These are phyloP conservation scores for Buddleja alternifolia DNA, from an alignment of 257 asterid genomes.

Conservation along the genomic window DNA sequence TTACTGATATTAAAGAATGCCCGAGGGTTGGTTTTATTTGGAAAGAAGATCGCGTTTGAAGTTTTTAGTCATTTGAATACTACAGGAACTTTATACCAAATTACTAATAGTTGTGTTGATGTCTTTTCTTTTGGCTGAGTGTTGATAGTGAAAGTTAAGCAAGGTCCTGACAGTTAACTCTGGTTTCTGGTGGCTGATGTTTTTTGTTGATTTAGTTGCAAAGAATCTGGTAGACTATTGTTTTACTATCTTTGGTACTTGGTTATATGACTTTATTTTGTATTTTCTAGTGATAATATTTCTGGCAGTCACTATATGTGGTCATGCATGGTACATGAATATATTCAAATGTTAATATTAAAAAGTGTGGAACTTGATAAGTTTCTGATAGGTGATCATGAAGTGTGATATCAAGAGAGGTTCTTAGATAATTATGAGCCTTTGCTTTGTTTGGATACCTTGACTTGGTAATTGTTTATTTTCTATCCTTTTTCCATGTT, in stretches of 20 bases:
- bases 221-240: neutral
- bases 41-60: slow-evolving; percentile 12
- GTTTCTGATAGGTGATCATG: neutral
- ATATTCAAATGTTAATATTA: neutral
- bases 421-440: neutral
- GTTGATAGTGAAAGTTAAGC: slow-evolving; percentile 11
- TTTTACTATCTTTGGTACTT: neutral
- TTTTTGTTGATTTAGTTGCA: neutral
- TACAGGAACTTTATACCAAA: neutral
- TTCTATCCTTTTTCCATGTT: no score
- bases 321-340: slow-evolving; percentile 19
- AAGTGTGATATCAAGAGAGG: slow-evolving; percentile 9
- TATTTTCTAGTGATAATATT: neutral
- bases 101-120: neutral
- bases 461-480: no score
- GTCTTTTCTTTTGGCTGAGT: neutral
- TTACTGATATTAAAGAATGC: slow-evolving; percentile 8
- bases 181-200: slow-evolving; percentile 11
- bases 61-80: slow-evolving; percentile 2
- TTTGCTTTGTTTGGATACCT: neutral
- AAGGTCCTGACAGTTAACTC: no score
- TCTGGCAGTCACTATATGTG: neutral
- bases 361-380: neutral
- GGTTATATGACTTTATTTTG: slow-evolving; percentile 1
- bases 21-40: slow-evolving; percentile 20